Evolutionary conservation across 2,329 filamentous ascomycete genomes (phyloP).

Genomic region (Paraphoma sp.): DNA sequence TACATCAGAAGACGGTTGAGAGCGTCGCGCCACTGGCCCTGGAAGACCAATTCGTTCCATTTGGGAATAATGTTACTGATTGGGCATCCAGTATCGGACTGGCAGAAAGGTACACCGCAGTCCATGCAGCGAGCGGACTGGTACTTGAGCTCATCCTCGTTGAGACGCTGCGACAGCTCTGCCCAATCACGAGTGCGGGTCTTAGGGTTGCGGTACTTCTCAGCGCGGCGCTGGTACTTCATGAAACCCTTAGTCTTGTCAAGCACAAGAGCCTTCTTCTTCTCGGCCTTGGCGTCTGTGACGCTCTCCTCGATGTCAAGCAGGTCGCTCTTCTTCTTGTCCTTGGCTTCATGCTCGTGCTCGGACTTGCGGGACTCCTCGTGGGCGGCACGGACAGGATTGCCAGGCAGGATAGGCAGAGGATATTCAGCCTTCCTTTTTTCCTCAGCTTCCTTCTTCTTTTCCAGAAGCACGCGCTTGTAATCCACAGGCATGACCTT

Average conservation of each 20-base stretch:
- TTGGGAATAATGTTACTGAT: constrained; percentile 97
- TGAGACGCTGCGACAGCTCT: constrained; percentile 84
- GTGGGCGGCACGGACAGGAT: constrained; percentile 61
- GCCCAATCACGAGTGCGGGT: constrained; percentile 92
- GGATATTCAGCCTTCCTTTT: constrained; percentile 85
- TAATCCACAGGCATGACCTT: constrained; percentile 95
- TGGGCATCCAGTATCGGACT: constrained; percentile 93
- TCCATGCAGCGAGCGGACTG: constrained; percentile 98
- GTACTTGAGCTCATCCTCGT: constrained; percentile 95
- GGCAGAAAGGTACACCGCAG: constrained; percentile 97
- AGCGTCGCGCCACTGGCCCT: constrained; percentile 81
- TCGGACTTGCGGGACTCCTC: constrained; percentile 62
- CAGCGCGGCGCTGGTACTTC: constrained; percentile 90
- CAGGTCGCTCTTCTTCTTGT: constrained; percentile 72
- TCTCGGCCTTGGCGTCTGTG: constrained; percentile 81
- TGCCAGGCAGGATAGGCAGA: constrained; percentile 76
- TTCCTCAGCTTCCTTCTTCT: constrained; percentile 83
- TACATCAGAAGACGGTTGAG: constrained; percentile 76
- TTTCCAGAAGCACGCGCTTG: constrained; percentile 88
- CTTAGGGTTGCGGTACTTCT: constrained; percentile 88
- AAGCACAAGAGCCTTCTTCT: constrained; percentile 90
- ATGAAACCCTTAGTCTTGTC: constrained; percentile 98
- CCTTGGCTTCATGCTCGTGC: constrained; percentile 67
- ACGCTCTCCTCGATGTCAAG: constrained; percentile 91
- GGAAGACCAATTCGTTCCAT: constrained; percentile 81